Percentiles rank a stretch among this genome's conserved stretches.
These are phyloP conservation scores for Saksenaea oblongispora DNA, from an alignment of 371 early-diverging fungal species.

Conservation along the genomic window DNA sequence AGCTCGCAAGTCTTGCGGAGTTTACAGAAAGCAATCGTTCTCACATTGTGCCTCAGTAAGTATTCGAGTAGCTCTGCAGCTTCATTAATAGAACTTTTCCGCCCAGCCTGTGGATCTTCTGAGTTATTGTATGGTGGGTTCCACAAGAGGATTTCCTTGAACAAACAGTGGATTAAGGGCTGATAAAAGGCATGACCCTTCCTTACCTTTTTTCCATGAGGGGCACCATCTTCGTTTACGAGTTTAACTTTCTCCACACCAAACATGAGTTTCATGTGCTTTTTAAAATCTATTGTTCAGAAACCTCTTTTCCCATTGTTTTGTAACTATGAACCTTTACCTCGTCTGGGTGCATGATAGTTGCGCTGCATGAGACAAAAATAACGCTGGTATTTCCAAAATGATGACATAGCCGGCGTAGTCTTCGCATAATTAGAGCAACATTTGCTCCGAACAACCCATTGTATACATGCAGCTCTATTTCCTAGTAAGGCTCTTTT, in stretches of 20 bases:
- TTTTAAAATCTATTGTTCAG: slow-evolving; percentile 3
- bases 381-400: slow-evolving; percentile 47
- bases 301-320: background rate
- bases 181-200: background rate
- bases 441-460: slow-evolving; percentile 72
- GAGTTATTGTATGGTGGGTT: slow-evolving; percentile 33
- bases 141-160: slow-evolving; percentile 40
- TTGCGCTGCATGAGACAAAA: slow-evolving; percentile 68
- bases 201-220: slow-evolving; percentile 40
- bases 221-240: slow-evolving; percentile 44
- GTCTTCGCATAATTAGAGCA: slow-evolving; percentile 65
- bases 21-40: slow-evolving; percentile 59
- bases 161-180: background rate
- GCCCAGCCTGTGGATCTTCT: slow-evolving; percentile 6
- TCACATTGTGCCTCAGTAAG: slow-evolving; percentile 30
- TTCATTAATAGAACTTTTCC: slow-evolving; percentile 32
- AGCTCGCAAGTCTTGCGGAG: slow-evolving; percentile 50
- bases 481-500: background rate
- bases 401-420: slow-evolving; percentile 58
- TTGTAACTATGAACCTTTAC: slow-evolving; percentile 11
- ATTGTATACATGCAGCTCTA: slow-evolving; percentile 75
- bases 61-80: slow-evolving; percentile 38
- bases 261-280: slow-evolving; percentile 49
- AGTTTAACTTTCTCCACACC: slow-evolving; percentile 34
- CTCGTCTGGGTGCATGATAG: slow-evolving; percentile 53